Conservation (phyloP, 2,329 filamentous ascomycete species). For the Grosmannia serpens region DNA sequence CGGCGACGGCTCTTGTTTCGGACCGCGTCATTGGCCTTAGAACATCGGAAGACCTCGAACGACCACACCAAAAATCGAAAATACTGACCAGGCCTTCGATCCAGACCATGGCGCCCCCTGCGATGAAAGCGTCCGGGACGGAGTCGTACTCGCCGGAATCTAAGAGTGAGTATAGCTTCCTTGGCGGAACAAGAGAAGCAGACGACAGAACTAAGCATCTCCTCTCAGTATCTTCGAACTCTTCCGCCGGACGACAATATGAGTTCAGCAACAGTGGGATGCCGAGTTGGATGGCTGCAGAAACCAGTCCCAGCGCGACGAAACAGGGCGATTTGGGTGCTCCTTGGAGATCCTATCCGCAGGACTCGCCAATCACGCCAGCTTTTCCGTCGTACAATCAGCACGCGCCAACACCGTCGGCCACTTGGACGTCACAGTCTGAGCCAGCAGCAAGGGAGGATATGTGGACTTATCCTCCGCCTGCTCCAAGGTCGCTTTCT, state of each 20-base stretch:
- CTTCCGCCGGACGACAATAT: conserved; percentile 12
- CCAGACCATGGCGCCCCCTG: conserved; percentile 32
- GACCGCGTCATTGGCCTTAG: background rate
- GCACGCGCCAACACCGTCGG: conserved; percentile 24
- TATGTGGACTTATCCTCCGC: conserved; percentile 31
- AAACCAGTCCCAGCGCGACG: conserved; percentile 27
- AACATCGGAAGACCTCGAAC: conserved; percentile 25
- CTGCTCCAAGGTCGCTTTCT: conserved; percentile 34
- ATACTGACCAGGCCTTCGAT: conserved; percentile 32
- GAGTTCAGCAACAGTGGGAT: conserved; percentile 27
- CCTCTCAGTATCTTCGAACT: conserved; percentile 22
- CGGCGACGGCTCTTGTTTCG: conserved; percentile 15
- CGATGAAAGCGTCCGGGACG: conserved; percentile 26
- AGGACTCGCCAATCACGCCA: conserved; percentile 38
- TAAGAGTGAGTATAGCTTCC: conserved; percentile 27
- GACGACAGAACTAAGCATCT: background rate
- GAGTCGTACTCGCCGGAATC: conserved; percentile 27
- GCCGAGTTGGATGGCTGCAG: conserved; percentile 33
- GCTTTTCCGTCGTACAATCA: conserved; percentile 38
- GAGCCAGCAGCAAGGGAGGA: conserved; percentile 31
- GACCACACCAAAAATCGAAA: conserved; percentile 24
- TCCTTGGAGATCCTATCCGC: conserved; percentile 37
- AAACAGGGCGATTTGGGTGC: conserved; percentile 31
- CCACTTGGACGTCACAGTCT: conserved; percentile 29
- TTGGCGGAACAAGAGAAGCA: background rate